phyloP scores from a whole-genome alignment of 2,329 filamentous ascomycete species.

The Fusarium temperatum region DNA sequence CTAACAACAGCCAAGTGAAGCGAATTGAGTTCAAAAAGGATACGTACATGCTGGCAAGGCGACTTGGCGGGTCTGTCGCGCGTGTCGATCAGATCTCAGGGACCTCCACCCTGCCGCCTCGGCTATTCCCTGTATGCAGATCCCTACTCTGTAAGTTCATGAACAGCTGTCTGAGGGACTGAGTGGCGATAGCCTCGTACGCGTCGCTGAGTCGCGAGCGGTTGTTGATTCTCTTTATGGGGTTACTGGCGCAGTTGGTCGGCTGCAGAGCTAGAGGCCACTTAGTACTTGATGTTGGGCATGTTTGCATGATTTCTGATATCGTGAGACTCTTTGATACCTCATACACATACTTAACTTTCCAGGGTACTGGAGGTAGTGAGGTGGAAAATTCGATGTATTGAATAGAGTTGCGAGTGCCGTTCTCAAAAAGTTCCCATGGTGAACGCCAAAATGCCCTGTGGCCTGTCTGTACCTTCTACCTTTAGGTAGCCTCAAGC shows the following conservation, averaged over 20 bases:
- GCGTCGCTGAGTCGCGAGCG: constrained; percentile 20
- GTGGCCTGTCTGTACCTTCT: not conserved
- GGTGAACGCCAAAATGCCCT: not conserved
- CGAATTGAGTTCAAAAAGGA: constrained; percentile 38
- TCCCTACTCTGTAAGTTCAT: constrained; percentile 30
- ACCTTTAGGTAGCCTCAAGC: not conserved
- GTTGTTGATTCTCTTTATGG: constrained; percentile 16
- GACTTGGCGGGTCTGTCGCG: constrained; percentile 34
- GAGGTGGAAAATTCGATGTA: not conserved
- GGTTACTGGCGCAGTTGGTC: not conserved
- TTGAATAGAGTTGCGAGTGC: not conserved
- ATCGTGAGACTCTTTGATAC: not conserved
- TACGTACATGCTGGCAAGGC: constrained; percentile 10
- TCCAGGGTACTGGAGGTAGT: no score
- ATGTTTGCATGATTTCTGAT: not conserved
- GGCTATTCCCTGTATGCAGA: constrained; percentile 36
- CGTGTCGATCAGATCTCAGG: constrained; percentile 45
- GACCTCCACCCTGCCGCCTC: constrained; percentile 40
- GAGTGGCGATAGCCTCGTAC: constrained; percentile 36
- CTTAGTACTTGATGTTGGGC: not conserved
- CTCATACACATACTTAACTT: not conserved
- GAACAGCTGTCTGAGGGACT: constrained; percentile 19
- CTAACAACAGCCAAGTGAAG: not conserved
- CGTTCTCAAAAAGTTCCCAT: not conserved
- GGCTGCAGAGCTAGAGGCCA: not conserved